phyloP scores from a whole-genome alignment of 495 filamentous ascomycete species.

The Amorphotheca resinae region DNA sequence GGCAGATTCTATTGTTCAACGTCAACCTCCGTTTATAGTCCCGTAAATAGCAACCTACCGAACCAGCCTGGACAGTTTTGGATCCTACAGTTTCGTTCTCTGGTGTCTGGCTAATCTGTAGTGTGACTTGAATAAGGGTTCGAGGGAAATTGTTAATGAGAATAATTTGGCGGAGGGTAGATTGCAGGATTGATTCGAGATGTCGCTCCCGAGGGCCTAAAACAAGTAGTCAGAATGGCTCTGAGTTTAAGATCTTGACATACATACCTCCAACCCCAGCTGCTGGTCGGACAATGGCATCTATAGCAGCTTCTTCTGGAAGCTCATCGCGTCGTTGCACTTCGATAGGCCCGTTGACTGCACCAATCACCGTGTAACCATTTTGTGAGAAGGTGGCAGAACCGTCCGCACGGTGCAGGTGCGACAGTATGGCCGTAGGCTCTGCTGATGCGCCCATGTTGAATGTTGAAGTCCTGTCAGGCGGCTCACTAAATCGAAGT shows the following conservation, averaged over 20 bases:
- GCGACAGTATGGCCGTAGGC: constrained; percentile 37
- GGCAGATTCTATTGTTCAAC: constrained; percentile 47
- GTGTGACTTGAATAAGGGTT: constrained; percentile 50
- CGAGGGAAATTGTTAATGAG: constrained; percentile 57
- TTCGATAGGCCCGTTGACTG: constrained; percentile 89
- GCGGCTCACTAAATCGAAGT: neutral
- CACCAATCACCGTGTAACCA: constrained; percentile 68
- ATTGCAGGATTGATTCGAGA: constrained; percentile 57
- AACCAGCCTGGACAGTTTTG: constrained; percentile 35
- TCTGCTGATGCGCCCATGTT: constrained; percentile 32
- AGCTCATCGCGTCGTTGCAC: constrained; percentile 75
- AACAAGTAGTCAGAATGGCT: constrained; percentile 23
- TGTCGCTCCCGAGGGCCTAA: constrained; percentile 58
- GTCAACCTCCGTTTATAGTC: neutral
- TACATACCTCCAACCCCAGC: constrained; percentile 66
- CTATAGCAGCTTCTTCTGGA: constrained; percentile 79
- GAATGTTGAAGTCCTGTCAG: neutral
- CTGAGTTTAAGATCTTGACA: constrained; percentile 21
- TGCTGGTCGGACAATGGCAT: constrained; percentile 79
- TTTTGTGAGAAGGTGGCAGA: constrained; percentile 72
- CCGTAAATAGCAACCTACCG: constrained; percentile 25
- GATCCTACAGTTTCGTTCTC: constrained; percentile 42
- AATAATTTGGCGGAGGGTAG: constrained; percentile 55
- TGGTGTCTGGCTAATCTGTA: constrained; percentile 47
- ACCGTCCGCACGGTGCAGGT: constrained; percentile 67